Evolutionary conservation across 257 asterid genomes (phyloP).

Genomic region (Solanum lignicaule): DNA sequence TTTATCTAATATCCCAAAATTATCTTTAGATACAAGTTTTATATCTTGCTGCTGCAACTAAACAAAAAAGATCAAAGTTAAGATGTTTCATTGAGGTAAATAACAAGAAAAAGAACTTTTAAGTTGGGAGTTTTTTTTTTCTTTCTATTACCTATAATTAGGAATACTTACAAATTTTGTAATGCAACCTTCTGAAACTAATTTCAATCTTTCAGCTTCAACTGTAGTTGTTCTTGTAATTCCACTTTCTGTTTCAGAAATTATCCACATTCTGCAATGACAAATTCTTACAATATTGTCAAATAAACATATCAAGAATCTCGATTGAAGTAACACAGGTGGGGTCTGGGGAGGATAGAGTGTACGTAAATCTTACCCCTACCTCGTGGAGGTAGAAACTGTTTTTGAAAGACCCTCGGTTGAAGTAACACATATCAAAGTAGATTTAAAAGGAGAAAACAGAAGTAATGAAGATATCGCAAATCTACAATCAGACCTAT

Average conservation of each 20-base stretch:
- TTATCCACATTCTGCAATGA: slow-evolving; percentile 43
- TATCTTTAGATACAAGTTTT: slow-evolving; percentile 34
- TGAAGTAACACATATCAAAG: neutral
- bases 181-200: slow-evolving; percentile 64
- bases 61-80: neutral
- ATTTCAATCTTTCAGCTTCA: slow-evolving; percentile 56
- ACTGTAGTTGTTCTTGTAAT: slow-evolving; percentile 47
- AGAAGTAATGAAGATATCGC: neutral
- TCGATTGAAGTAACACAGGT: too few relatives aligned
- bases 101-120: neutral
- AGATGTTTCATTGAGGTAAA: neutral
- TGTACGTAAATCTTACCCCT: rapidly evolving
- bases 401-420: rapidly evolving
- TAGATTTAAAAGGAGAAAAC: neutral
- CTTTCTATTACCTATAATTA: neutral
- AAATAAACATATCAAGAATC: too few relatives aligned
- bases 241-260: slow-evolving; percentile 52
- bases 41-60: slow-evolving; percentile 33
- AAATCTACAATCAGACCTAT: neutral
- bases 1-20: slow-evolving; percentile 51
- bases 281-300: neutral
- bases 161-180: slow-evolving; percentile 49
- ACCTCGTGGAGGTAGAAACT: neutral
- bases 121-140: neutral
- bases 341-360: neutral